Conservation (phyloP, 2,329 filamentous ascomycete species). For the Trichoderma sp. region DNA sequence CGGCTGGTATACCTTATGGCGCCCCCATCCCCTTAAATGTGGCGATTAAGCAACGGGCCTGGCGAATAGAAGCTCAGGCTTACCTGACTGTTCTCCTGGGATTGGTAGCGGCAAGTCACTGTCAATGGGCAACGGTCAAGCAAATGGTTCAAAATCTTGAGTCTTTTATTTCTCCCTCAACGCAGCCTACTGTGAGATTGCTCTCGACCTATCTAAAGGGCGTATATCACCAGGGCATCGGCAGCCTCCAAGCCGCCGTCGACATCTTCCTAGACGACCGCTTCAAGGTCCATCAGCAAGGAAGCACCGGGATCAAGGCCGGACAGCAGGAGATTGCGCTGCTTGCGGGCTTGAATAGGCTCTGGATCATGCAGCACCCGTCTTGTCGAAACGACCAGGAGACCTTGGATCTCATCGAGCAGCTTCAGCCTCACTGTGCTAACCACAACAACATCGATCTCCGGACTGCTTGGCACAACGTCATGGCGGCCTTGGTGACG, state of each 20-base stretch:
- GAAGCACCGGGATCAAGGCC: conserved; percentile 44
- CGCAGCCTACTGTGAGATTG: conserved; percentile 45
- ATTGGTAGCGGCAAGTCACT: conserved; percentile 68
- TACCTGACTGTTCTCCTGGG: conserved; percentile 72
- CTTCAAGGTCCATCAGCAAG: conserved; percentile 50
- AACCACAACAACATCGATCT: conserved; percentile 74
- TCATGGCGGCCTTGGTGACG: conserved; percentile 67
- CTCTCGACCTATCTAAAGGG: conserved; percentile 72
- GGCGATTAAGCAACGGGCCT: conserved; percentile 60
- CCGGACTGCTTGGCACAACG: conserved; percentile 73
- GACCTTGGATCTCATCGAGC: conserved; percentile 62
- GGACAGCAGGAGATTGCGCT: conserved; percentile 65
- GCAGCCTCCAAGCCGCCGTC: conserved; percentile 69
- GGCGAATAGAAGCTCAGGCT: conserved; percentile 66
- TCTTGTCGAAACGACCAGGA: conserved; percentile 57
- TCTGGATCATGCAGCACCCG: conserved; percentile 71
- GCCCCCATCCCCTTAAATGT: conserved; percentile 56
- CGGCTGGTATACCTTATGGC: conserved; percentile 40
- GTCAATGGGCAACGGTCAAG: conserved; percentile 67
- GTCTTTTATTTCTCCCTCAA: conserved; percentile 42
- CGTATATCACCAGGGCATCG: conserved; percentile 74
- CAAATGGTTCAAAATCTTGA: conserved; percentile 58
- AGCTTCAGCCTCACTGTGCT: conserved; percentile 66
- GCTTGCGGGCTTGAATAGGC: conserved; percentile 65
- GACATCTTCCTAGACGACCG: conserved; percentile 62